Evolutionary conservation across 2,329 filamentous ascomycete genomes (phyloP).

Genomic region (Curvularia spicifera): DNA sequence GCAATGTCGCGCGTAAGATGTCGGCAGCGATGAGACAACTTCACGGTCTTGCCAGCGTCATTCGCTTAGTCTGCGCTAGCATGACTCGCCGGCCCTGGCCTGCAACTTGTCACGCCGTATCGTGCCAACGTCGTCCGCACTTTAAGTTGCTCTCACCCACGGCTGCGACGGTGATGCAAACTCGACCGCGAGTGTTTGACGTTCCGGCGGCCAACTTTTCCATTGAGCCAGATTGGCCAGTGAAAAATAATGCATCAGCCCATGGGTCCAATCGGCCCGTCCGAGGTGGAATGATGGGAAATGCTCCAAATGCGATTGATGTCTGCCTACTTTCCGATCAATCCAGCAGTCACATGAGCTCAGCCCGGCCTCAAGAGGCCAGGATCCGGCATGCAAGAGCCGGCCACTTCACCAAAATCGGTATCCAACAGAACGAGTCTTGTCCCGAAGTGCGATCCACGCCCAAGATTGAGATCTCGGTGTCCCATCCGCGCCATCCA

Average conservation of each 20-base stretch:
- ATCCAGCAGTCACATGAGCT: constrained; percentile 1
- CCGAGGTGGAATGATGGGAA: constrained; percentile 18
- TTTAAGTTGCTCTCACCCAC: not conserved
- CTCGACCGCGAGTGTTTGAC: not conserved
- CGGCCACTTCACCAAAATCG: not conserved
- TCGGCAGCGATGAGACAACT: constrained; percentile 23
- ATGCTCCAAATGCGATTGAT: constrained; percentile 9
- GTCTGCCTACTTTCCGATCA: constrained; percentile 3
- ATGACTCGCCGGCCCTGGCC: constrained; percentile 19
- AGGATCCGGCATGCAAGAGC: not conserved
- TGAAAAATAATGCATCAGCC: not conserved
- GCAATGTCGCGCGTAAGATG: constrained; percentile 11
- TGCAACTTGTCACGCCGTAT: constrained; percentile 6
- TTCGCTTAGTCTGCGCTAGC: constrained; percentile 15
- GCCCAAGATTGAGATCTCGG: constrained; percentile 4
- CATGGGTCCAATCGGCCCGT: constrained; percentile 5
- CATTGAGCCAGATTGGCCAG: not conserved
- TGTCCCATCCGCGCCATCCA: not conserved
- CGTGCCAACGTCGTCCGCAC: constrained; percentile 12
- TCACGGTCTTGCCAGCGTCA: constrained; percentile 19
- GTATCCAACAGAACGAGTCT: not conserved
- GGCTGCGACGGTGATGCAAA: not conserved
- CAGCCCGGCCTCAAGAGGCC: not conserved
- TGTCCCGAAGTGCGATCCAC: constrained; percentile 2
- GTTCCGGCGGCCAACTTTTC: not conserved